A percentile compares a stretch with the other conserved stretches of the same genome.
These are phyloP conservation scores for Chaetomium sp. DNA, from an alignment of 2,329 filamentous ascomycete genomes.

Conservation along the genomic window DNA sequence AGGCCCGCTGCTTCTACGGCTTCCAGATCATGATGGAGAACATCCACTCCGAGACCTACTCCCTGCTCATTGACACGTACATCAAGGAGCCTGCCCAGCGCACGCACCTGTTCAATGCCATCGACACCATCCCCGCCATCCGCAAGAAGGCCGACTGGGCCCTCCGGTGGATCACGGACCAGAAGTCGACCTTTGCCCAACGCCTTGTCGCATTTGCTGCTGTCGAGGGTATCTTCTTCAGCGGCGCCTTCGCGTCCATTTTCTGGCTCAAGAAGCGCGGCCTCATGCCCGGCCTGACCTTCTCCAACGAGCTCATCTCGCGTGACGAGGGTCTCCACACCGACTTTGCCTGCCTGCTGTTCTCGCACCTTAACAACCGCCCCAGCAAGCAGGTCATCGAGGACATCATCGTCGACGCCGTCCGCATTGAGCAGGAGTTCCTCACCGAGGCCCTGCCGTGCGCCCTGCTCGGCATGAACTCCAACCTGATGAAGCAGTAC, in stretches of 20 bases:
- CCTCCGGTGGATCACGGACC: constrained; percentile 89
- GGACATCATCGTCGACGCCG: constrained; percentile 91
- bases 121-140: constrained; percentile 98
- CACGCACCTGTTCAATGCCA: constrained; percentile 94
- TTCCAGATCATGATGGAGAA: constrained; percentile 99
- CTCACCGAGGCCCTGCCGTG: constrained; percentile 92
- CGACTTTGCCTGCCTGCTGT: constrained; percentile 95
- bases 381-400: constrained; percentile 79
- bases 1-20: constrained; percentile 99
- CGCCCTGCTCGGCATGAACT: constrained; percentile 95
- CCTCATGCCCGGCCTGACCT: constrained; percentile 96
- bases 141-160: constrained; percentile 99
- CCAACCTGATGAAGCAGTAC: constrained; percentile 97
- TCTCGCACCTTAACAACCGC: constrained; percentile 94
- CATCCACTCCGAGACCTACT: constrained; percentile 99
- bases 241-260: constrained; percentile 95
- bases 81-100: constrained; percentile 97
- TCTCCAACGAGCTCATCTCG: constrained; percentile 99
- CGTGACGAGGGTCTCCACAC: constrained; percentile 99
- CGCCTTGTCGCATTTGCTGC: constrained; percentile 96
- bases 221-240: constrained; percentile 99
- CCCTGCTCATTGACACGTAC: constrained; percentile 97
- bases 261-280: constrained; percentile 99
- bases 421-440: constrained; percentile 96
- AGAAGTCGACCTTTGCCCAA: constrained; percentile 91